Evolutionary conservation across 179 eudicot genomes (phyloP).

Genomic region (Spergularia azorica): DNA sequence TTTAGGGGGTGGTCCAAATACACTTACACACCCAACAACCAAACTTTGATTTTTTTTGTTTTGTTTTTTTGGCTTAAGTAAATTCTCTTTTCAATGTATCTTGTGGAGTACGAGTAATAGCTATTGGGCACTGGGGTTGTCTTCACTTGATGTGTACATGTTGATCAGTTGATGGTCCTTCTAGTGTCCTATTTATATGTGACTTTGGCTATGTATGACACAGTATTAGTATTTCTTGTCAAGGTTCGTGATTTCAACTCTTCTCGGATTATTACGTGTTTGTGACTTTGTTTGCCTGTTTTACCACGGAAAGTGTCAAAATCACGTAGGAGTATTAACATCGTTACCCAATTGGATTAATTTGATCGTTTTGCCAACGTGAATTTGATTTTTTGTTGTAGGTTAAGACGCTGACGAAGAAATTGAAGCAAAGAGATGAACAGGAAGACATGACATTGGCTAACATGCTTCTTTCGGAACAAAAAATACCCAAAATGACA

Average conservation of each 20-base stretch:
- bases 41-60: slow-evolving; percentile 11
- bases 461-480: slow-evolving; percentile 7
- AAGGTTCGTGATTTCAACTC: no score
- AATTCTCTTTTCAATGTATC: slow-evolving; percentile 4
- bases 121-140: neutral
- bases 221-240: no score
- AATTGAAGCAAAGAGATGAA: slow-evolving; percentile 19
- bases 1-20: slow-evolving; percentile 26
- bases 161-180: no score
- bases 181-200: no score
- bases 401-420: slow-evolving; percentile 24
- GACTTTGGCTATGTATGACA: no score
- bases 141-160: neutral
- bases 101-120: neutral
- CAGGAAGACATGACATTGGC: neutral
- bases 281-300: no score
- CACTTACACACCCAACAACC: slow-evolving; percentile 1
- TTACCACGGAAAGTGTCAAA: no score
- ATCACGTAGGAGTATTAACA: neutral
- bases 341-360: neutral
- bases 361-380: neutral
- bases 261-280: no score
- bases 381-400: neutral
- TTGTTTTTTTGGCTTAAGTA: slow-evolving; percentile 8
- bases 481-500: neutral